Base-by-base conservation (phyloP, 257 asterid species). In the Solanum peruvianum region DNA sequence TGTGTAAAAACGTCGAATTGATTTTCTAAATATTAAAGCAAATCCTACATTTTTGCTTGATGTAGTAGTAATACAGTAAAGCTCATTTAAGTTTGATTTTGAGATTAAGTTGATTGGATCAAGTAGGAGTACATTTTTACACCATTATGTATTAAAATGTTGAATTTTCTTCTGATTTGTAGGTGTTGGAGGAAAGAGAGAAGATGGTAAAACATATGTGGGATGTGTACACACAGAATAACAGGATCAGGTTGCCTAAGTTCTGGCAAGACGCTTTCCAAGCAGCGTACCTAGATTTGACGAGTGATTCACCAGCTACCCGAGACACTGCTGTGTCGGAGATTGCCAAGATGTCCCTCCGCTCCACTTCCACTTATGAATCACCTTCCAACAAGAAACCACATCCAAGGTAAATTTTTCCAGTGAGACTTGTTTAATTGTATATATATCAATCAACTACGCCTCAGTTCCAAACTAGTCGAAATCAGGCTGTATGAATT, bases 221-320 rank as follows among this genome's bases (percentile, higher is more conserved):
- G 99, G 92, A 96, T 90, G 92, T 90, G 12, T 97, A 97, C 92
- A 93, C 91, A 82, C 99, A 96, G 89, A 93, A 93, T 86, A 90
- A 90, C 80, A 89, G 82, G 29, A 87, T 85, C 67, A 85, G 91
- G 89, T 87, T 97, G 85, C 98, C 96, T 35, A 91, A 92, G 45
- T 97, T 97, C 90, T 97, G 99, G 99, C 91, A 93, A 87, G 95
- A 93, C 10, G 99, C 99, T 29, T 97, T 96, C 58, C 96, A 94
- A 89, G 99, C 99, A 49, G 99, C 99, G 0, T 97, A 95, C 84
- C 94, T 94, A 85, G 98, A 97, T 85, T 84, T 97, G 94, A 94
- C 91, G 18, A 93, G 95, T 86, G 99, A 95, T 72, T 91, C 89
- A 78, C 80, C 94, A 8, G 41, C 84, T 15, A 88, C 91, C 64